Evolutionary conservation across 495 filamentous ascomycete species (phyloP).

Genomic region (Daldinia loculata): DNA sequence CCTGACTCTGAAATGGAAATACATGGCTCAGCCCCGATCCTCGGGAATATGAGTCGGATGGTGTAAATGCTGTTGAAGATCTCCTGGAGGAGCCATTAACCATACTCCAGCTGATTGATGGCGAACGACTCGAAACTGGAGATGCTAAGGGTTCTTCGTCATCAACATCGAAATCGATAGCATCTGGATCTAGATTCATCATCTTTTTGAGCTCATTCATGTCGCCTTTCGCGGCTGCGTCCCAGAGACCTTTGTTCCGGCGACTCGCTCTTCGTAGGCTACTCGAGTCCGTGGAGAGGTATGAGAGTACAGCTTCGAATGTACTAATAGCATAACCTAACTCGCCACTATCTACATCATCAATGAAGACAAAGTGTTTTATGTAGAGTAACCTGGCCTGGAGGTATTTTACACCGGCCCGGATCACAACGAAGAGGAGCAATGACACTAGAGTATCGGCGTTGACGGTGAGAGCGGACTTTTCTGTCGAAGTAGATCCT

Average conservation of each 20-base stretch:
- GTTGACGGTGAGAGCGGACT: constrained; percentile 79
- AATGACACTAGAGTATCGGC: constrained; percentile 95
- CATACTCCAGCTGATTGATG: constrained; percentile 54
- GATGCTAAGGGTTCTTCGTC: constrained; percentile 51
- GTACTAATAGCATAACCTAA: constrained; percentile 97
- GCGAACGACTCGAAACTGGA: constrained; percentile 51
- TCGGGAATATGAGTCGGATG: constrained; percentile 57
- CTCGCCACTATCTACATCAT: constrained; percentile 96
- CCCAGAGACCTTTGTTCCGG: constrained; percentile 88
- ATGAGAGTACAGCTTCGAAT: constrained; percentile 92
- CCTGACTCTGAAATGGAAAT: constrained; percentile 81
- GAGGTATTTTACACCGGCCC: constrained; percentile 86
- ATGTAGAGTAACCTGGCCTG: constrained; percentile 91
- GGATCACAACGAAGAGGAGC: constrained; percentile 89
- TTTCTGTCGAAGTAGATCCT: constrained; percentile 45
- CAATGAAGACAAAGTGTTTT: constrained; percentile 94
- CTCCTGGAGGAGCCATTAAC: constrained; percentile 56
- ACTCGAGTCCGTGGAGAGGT: constrained; percentile 83
- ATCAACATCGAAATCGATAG: constrained; percentile 56
- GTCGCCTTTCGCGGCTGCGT: constrained; percentile 79
- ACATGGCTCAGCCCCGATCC: constrained; percentile 81
- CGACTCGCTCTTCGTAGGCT: constrained; percentile 83
- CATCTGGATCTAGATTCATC: constrained; percentile 68
- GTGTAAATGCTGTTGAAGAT: constrained; percentile 55
- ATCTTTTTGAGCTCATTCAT: constrained; percentile 78